Conservation (phyloP, 169 alveolate genomes). For the Ophryocystis elektroscirrha region DNA sequence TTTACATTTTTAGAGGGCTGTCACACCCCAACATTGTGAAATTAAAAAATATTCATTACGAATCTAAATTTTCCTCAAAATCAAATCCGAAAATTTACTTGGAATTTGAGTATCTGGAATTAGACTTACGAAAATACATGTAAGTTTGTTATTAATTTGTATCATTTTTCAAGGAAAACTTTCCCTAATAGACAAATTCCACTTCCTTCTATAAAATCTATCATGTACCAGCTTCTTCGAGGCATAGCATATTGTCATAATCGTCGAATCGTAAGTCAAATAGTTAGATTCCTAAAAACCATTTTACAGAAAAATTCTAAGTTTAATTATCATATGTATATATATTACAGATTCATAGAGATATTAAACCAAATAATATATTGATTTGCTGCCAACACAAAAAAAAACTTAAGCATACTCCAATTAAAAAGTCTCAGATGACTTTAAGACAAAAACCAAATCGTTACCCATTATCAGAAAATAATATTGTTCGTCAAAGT, state of each 20-base stretch:
- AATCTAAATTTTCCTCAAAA: too few relatives aligned
- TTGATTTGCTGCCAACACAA: too few relatives aligned
- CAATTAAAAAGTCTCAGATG: too few relatives aligned
- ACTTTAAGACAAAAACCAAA: too few relatives aligned
- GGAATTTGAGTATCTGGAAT: conserved; percentile 80
- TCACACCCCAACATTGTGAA: conserved; percentile 83
- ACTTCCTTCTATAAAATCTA: conserved; percentile 10
- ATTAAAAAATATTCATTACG: conserved; percentile 71
- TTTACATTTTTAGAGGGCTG: conserved; percentile 69
- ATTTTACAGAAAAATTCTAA: too few relatives aligned
- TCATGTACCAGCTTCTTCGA: conserved; percentile 43
- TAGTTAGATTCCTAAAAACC: too few relatives aligned
- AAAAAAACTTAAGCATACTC: too few relatives aligned
- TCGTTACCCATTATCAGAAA: too few relatives aligned
- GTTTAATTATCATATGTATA: too few relatives aligned
- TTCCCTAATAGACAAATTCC: not conserved
- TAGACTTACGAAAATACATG: conserved; percentile 70
- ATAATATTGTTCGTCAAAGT: too few relatives aligned
- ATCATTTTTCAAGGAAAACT: not conserved
- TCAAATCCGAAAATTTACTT: conserved; percentile 67
- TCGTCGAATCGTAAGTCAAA: conserved; percentile 58
- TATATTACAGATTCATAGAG: too few relatives aligned
- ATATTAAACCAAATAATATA: too few relatives aligned
- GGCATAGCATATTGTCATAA: conserved; percentile 60
- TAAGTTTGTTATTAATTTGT: not conserved